Base-by-base conservation (phyloP, 2,329 filamentous ascomycete genomes). In the Sporothrix luriei region DNA sequence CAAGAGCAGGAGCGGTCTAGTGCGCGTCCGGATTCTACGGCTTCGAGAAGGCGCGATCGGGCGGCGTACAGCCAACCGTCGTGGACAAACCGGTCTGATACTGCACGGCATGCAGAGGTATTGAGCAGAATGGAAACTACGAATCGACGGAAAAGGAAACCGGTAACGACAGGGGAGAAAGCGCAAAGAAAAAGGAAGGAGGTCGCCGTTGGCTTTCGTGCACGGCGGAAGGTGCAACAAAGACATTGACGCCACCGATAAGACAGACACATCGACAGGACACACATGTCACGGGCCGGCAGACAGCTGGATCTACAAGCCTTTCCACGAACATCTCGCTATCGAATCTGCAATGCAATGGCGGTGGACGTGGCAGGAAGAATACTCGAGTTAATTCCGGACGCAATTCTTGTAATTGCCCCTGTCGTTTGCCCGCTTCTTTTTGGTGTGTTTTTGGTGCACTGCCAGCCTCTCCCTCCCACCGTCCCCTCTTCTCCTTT, bases 161-260 rank as follows among this genome's bases (percentile, higher is more conserved):
- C 33, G 49, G 49, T 49, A 13, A 54, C 16, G 19, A 21, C 10
- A 40, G 33, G 52, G 16, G 43, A 61, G 19, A 61, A 33, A 59
- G 29, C 6, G 16, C 55, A 61, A 61, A 43, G 26, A 33, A 55
- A 33, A 7, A 16, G 21, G 52, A 38, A 62, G 40, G 57, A 62
- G 21, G 38, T 5, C 13, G 2, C 26, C 26, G 33, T 66, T 33
- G 14, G 4, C 16, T 51, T 10, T 19, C 19, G 33, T 9, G 62
- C 21, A n/a, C 54, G 43, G 33, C n/a, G 64, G 64, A 66, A 66
- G 49, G 62, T 40, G 48, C 62, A 43, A 54, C 64, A 66, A 66
- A 54, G 62, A 49, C 46, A 9, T 26, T 62, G 57, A 21, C 57
- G 57, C 38, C 21, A 21, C n/a, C 46, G 26, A 40, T n/a, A 51